Base-by-base conservation (phyloP, 2,329 filamentous ascomycete species). In the Trichoderma koningii region DNA sequence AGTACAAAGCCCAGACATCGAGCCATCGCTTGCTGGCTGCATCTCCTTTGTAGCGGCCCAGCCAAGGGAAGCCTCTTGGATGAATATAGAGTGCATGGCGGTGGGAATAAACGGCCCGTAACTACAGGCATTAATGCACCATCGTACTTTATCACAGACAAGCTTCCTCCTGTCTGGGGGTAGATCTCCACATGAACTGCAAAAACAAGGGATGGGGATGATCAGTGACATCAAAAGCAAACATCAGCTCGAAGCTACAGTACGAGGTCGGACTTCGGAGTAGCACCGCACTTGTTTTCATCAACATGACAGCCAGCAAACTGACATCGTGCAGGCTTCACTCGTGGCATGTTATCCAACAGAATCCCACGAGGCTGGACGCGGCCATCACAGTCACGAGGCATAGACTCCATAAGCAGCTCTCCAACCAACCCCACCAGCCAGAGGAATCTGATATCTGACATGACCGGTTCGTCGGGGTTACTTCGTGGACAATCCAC, bases 361-460 rank as follows among this genome's bases (percentile, higher is more conserved):
- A 53, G 42, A 28, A 45, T 42, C 47, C 42, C 23, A 62, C 45
- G n/a, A 34, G 34, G 14, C 42, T 42, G 45, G 41, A 41, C 3
- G 12, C 6, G n/a, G 15, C 48, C 38, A 19, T 26, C 41, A 19
- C 38, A 14, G 51, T 63, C 60, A 63, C 60, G 50, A 47, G 60
- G 50, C 60, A 30, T 38, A 7, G 30, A 34, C 30, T 34, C 30
- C 30, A 26, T 48, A 51, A 51, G 47, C 56, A 10, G 34, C 26
- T 6, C 44, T 63, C 41, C 50, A 38, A 26, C 47, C 42, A 7
- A 28, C 60, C 60, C 59, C 60, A 45, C 60, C 41, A 23, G 34
- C 21, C 42, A 55, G 28, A 30, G 50, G 41, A 63, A 63, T 62
- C 57, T 38, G 34, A 38, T 42, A 55, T 53, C 42, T 47, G 53